Evolutionary conservation across 106 monocot species (phyloP), one percentile per base, ranked within the genome.

Genomic region (Xerophyta viscosa): DNA sequence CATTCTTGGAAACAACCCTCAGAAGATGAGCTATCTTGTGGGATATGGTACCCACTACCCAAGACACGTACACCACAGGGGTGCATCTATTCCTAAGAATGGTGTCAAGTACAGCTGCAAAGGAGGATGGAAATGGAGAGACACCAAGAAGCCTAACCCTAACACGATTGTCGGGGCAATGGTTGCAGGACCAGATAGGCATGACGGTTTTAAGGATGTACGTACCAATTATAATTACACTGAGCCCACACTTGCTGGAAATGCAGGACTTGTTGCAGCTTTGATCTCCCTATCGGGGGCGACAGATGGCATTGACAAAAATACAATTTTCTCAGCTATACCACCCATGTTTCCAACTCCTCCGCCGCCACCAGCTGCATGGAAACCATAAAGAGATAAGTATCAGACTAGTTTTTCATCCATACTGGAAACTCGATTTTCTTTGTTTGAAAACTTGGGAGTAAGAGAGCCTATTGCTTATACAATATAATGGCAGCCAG

Each of bases 1-100:
- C 56, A 58, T 91, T 3, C 24, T 91, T 3, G 91, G 91, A 19
- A 52, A 81, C 15, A 91, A 91, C 41, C 91, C 91, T 1, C 31
- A 15, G 48, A 81, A 86, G 20, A 85, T 91, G 91, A 91, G 85
- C 66, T 91, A 91, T 63, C 60, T 91, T 13, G 81, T 85, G 2
- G 91, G 91, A 8, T 76, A 85, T 31, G 81, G 91, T 12, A 20
- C 33, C 29, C 77, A 76, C 25, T 85, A 85, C 50, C 91, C 85
- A 4, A 66, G 25, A 24, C 81, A 75, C 24, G 66, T 86, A 11
- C 85, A 91, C 75, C 91, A 85, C 65, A 73, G 85, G 0, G 91
- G 71, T 8, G 81, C 91, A 13, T 91, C 91, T 5, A 91, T 70
- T 23, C 91, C 91, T 0, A 9, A 58, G 44, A 45, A 86, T 51